phyloP scores from a whole-genome alignment of 75 land plant species.

The Selaginella tamariscina region DNA sequence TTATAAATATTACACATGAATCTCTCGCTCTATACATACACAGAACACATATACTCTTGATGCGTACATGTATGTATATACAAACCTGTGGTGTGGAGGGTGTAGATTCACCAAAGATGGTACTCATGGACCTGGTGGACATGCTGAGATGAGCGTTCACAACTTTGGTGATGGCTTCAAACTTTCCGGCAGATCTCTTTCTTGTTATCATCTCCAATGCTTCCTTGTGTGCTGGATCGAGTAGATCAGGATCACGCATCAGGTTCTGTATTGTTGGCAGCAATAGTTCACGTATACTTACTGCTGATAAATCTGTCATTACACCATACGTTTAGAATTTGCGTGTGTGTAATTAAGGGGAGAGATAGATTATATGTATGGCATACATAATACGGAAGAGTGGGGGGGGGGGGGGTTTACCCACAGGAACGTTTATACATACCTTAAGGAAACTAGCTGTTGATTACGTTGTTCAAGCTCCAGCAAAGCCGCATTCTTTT shows the following conservation, averaged over 20 bases:
- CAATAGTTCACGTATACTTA: slow-evolving; percentile 58
- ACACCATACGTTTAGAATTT: neutral
- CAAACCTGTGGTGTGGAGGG: too few relatives aligned
- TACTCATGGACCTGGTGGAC: slow-evolving; percentile 43
- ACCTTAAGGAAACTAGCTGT: too few relatives aligned
- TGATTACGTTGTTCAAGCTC: too few relatives aligned
- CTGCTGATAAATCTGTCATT: slow-evolving; percentile 55
- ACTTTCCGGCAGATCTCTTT: slow-evolving; percentile 72
- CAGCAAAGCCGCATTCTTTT: too few relatives aligned
- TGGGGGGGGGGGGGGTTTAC: too few relatives aligned
- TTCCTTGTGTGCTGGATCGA: slow-evolving; percentile 95
- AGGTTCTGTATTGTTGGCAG: slow-evolving; percentile 81
- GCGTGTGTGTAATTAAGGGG: neutral
- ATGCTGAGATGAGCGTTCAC: slow-evolving; percentile 73
- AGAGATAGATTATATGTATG: too few relatives aligned
- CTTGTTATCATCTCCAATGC: slow-evolving; percentile 77
- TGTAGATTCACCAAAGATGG: slow-evolving; percentile 81
- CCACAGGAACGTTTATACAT: too few relatives aligned
- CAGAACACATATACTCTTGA: too few relatives aligned
- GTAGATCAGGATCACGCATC: slow-evolving; percentile 61
- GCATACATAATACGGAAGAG: too few relatives aligned
- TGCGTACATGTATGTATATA: too few relatives aligned
- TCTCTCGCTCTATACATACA: too few relatives aligned
- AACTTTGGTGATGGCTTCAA: slow-evolving; percentile 65
- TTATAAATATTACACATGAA: too few relatives aligned